Percentiles rank a stretch among this genome's conserved stretches.
Evolutionary conservation across 257 asterid genomes (phyloP).

Genomic region (Scutellaria baicalensis): DNA sequence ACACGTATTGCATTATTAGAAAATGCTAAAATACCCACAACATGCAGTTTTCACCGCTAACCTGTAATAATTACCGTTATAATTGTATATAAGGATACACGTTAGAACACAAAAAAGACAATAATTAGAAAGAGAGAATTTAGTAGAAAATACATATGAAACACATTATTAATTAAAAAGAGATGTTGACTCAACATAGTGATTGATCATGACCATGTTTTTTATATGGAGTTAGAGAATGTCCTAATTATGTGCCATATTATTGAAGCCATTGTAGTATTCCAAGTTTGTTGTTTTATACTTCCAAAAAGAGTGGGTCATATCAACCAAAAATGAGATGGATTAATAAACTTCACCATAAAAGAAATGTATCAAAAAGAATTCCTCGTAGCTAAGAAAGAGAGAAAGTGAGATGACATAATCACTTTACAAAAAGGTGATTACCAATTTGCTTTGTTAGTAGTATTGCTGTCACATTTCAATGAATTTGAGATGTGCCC

Average conservation of each 20-base stretch:
- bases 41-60: no score
- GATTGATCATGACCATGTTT: background rate
- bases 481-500: background rate
- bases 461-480: slow-evolving; percentile 3
- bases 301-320: slow-evolving; percentile 4
- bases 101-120: no score
- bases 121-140: no score
- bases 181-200: no score
- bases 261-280: background rate
- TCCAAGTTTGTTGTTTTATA: slow-evolving; percentile 1
- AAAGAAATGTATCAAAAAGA: slow-evolving; percentile 22
- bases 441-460: slow-evolving; percentile 26
- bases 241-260: background rate
- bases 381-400: slow-evolving; percentile 26
- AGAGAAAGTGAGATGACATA: slow-evolving; percentile 16
- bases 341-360: slow-evolving; percentile 7
- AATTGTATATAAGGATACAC: no score
- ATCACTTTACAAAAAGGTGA: slow-evolving; percentile 46
- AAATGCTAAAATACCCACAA: no score
- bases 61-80: no score
- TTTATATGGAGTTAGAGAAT: background rate
- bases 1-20: no score
- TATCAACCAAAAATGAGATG: background rate
- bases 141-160: no score
- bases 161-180: no score